Evolutionary conservation across 202 grass and related monocot genomes (phyloP), one percentile per base, ranked within the genome.

Genomic region (Schoenoplectus triqueter): DNA sequence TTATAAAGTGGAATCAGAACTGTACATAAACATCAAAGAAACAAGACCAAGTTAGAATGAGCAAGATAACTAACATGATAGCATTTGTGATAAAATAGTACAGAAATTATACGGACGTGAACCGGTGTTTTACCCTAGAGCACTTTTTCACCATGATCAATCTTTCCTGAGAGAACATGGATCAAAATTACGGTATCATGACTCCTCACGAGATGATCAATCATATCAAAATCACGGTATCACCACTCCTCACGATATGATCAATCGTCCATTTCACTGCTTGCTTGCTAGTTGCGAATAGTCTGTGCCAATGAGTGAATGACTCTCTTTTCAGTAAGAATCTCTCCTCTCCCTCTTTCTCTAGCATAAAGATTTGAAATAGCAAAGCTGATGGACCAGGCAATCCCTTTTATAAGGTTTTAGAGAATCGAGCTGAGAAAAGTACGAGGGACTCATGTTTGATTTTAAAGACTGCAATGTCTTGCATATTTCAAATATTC

Each of bases 1-100:
- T 97, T 92, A 82, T 72, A 44, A 2, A 97, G 89, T 87, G 95
- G 95, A 70, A 94, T 93, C 75, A 93, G 83, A 90, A 92, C 95
- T 97, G 70, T 31, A 31, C 31, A 78, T 17, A 14, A 42, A 66
- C 64, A 11, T 45, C 52, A 46, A 91, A 77, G 50, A 10, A 83
- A 51, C 22, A 21, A 40, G 22, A 65, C 74, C 70, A 75, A 60
- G 19, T 83, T 13, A 83, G 45, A 18, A 67, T 57, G 2, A 86
- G 44, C 54, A 41, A 68, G 3, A 55, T 31, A 64, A 64, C 6
- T 5, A 60, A 7, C 1, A 19, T 4, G 63, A 41, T 10, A 81
- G 5, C 5, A 31, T 31, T 15, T 57, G 50, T 6, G 17, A 49
- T 15, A 2, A 0, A 63, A 48, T 8, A 86, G 67, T 5, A 7